Evolutionary conservation across 2,329 filamentous ascomycete genomes (phyloP).

Genomic region (Westerdykella sp.): DNA sequence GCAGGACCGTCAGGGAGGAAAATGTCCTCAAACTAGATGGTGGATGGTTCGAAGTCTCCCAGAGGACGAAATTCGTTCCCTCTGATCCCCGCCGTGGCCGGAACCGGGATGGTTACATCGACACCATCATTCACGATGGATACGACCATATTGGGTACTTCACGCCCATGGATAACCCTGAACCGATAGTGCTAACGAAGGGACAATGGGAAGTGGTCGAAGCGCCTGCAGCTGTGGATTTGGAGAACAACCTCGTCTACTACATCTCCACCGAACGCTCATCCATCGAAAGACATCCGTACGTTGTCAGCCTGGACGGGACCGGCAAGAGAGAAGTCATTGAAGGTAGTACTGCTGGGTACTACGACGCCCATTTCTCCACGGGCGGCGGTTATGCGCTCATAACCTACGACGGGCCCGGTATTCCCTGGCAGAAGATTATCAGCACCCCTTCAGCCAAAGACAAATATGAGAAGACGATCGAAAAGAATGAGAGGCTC

Average conservation of each 20-base stretch:
- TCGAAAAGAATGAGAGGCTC: slow-evolving; percentile 73
- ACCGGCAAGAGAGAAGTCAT: slow-evolving; percentile 67
- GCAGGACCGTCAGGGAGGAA: slow-evolving; percentile 70
- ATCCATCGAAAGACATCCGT: slow-evolving; percentile 84
- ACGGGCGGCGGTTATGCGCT: slow-evolving; percentile 73
- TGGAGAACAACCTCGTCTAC: slow-evolving; percentile 82
- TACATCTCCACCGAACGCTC: slow-evolving; percentile 82
- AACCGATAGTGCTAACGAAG: slow-evolving; percentile 80
- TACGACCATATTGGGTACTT: slow-evolving; percentile 94
- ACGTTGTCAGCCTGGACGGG: slow-evolving; percentile 80
- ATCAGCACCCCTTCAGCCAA: slow-evolving; percentile 70
- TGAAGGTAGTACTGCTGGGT: slow-evolving; percentile 65
- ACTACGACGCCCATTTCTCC: slow-evolving; percentile 80
- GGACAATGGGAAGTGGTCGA: slow-evolving; percentile 89
- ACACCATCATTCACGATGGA: slow-evolving; percentile 78
- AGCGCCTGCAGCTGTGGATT: slow-evolving; percentile 76
- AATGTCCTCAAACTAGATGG: slow-evolving; percentile 83
- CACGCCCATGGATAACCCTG: slow-evolving; percentile 71
- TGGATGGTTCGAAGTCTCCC: slow-evolving; percentile 93
- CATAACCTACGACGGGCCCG: slow-evolving; percentile 77
- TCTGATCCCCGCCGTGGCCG: slow-evolving; percentile 72
- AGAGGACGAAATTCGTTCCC: slow-evolving; percentile 79
- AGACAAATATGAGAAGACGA: slow-evolving; percentile 57
- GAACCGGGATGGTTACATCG: slow-evolving; percentile 81
- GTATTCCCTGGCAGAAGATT: slow-evolving; percentile 85